Evolutionary conservation across 1,284 basidiomycete genomes (phyloP), one percentile per base, ranked within the genome.

Genomic region (Psilocybe mexicana): DNA sequence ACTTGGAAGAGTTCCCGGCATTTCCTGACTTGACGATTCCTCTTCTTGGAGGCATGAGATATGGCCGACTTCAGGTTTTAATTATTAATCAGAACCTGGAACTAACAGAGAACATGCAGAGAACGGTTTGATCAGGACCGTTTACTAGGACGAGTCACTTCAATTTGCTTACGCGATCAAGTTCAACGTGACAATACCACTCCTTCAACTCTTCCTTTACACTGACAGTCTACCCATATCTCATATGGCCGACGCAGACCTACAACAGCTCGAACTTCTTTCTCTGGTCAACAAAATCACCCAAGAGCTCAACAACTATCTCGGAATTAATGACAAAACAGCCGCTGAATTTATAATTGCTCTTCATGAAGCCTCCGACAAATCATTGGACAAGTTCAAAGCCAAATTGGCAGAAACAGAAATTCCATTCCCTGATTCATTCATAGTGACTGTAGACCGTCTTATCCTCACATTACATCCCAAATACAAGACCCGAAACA

Each of bases 391-490:
- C 11, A 84, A 87, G 56, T 99, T 99, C 84, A 93, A 94, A 74
- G 68, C 75, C 48, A 92, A 93, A 71, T 84, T 99, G 53, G 81
- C 84, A 59, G 88, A 90, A 63, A 82, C 87, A 56, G 94, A 91
- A 42, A 93, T 94, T 36, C 87, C 88, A 62, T 96, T 98, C 70
- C 89, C 94, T 1, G 90, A 93, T 60, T 91, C 90, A 43, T 93
- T 98, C 70, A 78, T 97, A 61, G 88, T 94, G 70, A 96, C 91
- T 68, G 85, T 99, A 49, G 96, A 99, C 77, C 90, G 97, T 30
- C 84, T 98, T 60, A 94, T 99, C 66, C 84, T 96, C 52, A 92
- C 85, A 60, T 85, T 98, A 81, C 97, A 99, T 69, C 97, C 96
- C 0, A 98, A 96, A 68, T 91, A 98, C 79, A 97, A 95, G 80